phyloP scores from a whole-genome alignment of 2,329 filamentous ascomycete genomes.

The Leptographium radiaticola region DNA sequence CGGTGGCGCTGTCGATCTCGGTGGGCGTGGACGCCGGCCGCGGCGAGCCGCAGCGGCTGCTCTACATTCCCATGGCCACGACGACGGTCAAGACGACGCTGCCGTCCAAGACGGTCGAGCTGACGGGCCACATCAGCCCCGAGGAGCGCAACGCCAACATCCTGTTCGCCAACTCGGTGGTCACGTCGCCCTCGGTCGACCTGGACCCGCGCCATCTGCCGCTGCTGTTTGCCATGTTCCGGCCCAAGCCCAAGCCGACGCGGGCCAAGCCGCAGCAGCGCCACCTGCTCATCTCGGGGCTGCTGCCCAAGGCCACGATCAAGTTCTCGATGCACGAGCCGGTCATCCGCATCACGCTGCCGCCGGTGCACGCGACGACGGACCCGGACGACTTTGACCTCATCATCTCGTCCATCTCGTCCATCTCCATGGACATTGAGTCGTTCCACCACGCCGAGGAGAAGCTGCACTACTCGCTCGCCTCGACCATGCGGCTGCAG shows the following conservation, averaged over 20 bases:
- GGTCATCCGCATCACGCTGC: slow-evolving; percentile 78
- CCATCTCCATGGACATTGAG: slow-evolving; percentile 82
- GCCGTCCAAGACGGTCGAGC: slow-evolving; percentile 83
- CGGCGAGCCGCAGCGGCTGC: slow-evolving; percentile 68
- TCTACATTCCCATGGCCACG: slow-evolving; percentile 96
- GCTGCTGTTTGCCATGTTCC: slow-evolving; percentile 64
- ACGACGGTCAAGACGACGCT: slow-evolving; percentile 89
- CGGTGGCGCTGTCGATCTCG: slow-evolving; percentile 84
- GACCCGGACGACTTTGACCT: slow-evolving; percentile 80
- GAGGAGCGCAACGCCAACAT: slow-evolving; percentile 92
- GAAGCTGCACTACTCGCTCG: slow-evolving; percentile 75
- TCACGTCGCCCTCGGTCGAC: slow-evolving; percentile 91
- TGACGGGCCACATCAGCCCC: slow-evolving; percentile 55
- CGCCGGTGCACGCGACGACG: slow-evolving; percentile 53
- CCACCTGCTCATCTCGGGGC: slow-evolving; percentile 69
- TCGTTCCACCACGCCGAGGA: slow-evolving; percentile 84
- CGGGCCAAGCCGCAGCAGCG: slow-evolving; percentile 32
- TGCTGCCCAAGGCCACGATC: slow-evolving; percentile 85
- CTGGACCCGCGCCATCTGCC: slow-evolving; percentile 86
- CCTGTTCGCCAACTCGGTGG: slow-evolving; percentile 86
- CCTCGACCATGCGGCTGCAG: slow-evolving; percentile 68
- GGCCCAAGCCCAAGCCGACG: slow-evolving; percentile 33
- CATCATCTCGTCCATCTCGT: slow-evolving; percentile 68
- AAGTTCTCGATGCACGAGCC: slow-evolving; percentile 97
- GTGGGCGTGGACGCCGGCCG: slow-evolving; percentile 85